These are phyloP conservation scores for Neurospora intermedia DNA, from an alignment of 495 filamentous ascomycete genomes.

Conservation along the genomic window DNA sequence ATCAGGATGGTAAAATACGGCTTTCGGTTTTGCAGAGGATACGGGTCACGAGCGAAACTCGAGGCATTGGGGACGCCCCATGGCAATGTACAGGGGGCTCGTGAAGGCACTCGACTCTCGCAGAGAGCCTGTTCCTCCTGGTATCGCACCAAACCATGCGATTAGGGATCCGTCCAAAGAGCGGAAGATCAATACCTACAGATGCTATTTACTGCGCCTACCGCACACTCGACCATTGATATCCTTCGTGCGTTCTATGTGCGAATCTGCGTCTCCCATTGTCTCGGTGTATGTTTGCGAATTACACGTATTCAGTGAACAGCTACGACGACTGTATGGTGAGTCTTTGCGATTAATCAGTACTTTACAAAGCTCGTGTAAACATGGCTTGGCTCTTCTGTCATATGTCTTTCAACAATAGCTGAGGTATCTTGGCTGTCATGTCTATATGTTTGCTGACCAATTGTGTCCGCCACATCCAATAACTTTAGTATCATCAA, in stretches of 20 bases:
- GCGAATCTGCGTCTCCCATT: background rate
- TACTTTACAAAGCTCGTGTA: background rate
- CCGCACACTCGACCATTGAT: background rate
- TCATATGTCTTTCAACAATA: too few species aligned
- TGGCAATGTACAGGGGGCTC: slow-evolving; percentile 14
- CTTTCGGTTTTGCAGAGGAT: slow-evolving; percentile 25
- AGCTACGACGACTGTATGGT: background rate
- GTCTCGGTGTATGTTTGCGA: background rate
- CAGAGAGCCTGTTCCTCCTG: slow-evolving; percentile 6
- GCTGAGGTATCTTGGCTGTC: background rate
- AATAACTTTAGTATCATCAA: background rate
- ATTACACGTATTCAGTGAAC: background rate
- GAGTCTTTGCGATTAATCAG: background rate
- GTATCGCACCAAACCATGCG: background rate
- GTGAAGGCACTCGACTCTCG: slow-evolving; percentile 10
- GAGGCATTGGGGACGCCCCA: slow-evolving; percentile 14
- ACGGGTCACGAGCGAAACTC: slow-evolving; percentile 19
- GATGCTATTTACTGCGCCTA: background rate
- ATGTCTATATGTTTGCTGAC: background rate
- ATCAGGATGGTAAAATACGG: slow-evolving; percentile 33
- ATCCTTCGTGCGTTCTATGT: background rate
- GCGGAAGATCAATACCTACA: background rate
- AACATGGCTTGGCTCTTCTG: background rate
- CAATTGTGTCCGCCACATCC: background rate
- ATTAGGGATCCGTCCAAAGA: background rate